Base-by-base conservation (phyloP, 2,329 filamentous ascomycete species). In the Tolypocladium endophyticum region DNA sequence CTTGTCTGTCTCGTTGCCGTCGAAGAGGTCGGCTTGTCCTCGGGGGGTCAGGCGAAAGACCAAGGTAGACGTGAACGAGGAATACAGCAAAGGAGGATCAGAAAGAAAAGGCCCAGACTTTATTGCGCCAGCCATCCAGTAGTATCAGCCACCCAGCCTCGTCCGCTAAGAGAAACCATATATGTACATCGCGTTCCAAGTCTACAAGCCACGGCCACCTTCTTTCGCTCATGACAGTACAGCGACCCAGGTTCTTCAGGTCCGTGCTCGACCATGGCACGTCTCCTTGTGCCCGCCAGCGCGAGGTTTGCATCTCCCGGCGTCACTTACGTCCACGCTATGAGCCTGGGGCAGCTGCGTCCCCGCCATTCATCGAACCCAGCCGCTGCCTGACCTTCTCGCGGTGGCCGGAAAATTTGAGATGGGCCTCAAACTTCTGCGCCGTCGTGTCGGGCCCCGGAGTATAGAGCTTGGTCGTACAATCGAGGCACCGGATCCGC, bases 401-500 rank as follows among this genome's bases (percentile, higher is more conserved):
- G 67, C 87, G 83, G 72, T 99, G 94, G 58, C 82, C 79, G 52
- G 89, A 84, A 73, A 96, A 97, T 73, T 87, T 90, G 56, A 97
- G 79, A 76, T 99, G 94, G 1, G 95, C 86, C 74, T 96, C 90
- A 64, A 99, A 99, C 70, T 96, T 96, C 54, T 87, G 87, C 6
- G 93, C 89, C 2, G 91, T 92, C 71, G 83, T 88, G 30, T 88
- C 90, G 0, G 92, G 91, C 0, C 92, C 90, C 0, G 92, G 90
- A 0, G 92, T 96, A 73, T 99, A 99, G 14, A 96, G 79, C 73
- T 97, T 97, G 36, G 90, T 91, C 0, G 91, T 90, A 71, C 94
- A 97, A 72, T 99, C 94, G 55, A 88, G 84, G 72, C 94, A 99
- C 61, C 90, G 83, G 64, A 99, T 97, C 57, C 94, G 83, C 11